Base-by-base conservation (phyloP, 1,284 basidiomycete species). In the Leccinum ponderosum region DNA sequence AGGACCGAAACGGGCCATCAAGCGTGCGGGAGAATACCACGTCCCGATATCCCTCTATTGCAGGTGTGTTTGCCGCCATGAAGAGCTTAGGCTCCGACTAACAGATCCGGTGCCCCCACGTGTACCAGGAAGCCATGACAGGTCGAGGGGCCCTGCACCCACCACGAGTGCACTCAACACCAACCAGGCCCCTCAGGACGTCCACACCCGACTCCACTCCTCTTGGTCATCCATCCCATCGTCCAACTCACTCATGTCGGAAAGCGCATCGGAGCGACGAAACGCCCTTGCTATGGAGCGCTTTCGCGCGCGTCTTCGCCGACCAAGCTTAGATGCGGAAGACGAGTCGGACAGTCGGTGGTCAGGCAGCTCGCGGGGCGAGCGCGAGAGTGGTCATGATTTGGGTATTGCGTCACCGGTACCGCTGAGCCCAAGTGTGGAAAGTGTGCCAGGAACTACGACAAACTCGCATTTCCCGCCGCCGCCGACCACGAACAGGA, bases 231-330 rank as follows among this genome's bases (percentile, higher is more conserved):
- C 74, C 31, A 64, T 72, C 47, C 63, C 74, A 22, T 66, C 76
- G 7, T 78, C 78, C 12, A 81, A 78, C 53, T 81, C 80, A 4
- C 73, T 81, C 56, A 76, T 81, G 50, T 73, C 77, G 6, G 79
- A 80, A 61, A 81, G 74, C 61, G 76, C 79, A 1, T 73, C 75
- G 7, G 80, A 81, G 58, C 68, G 75, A 53, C 71, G 78, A 31
- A 73, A 75, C 8, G 66, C 70, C 6, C 65, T 63, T 12, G 77
- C 76, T 25, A 66, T 73, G 8, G 70, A 74, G n/a, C 75, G 72
- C 0, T 67, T 75, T 53, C 69, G 64, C 20, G 57, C 67, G 12
- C 65, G 62, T 1, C 27, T 56, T 8, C 61, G 60, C 33, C 68
- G 60, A 61, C 62, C 69, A 8, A 74, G 71, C 14, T 60, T 72